Evolutionary conservation across 148 eudicot species (phyloP), one percentile per base, ranked within the genome.

Genomic region (Camellia sinensis): DNA sequence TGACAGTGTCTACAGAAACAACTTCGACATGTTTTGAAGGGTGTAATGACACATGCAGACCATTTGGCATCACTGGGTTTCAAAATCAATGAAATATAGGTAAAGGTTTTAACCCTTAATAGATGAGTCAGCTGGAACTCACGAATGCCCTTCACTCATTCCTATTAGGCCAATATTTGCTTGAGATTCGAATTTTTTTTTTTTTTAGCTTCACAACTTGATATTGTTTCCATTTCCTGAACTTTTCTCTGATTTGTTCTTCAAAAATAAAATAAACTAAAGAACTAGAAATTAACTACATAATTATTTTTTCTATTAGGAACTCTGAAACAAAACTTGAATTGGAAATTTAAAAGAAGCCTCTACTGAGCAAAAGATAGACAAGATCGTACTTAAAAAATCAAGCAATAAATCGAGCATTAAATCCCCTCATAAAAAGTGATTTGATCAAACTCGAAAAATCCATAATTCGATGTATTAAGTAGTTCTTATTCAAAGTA

Each of bases 51-150:
- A 19, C 7, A 63, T 63, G 37, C 37, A 7, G 12, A 63, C 67
- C 67, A 63, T 63, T 63, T 63, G 67, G 67, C 67, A 63, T 63
- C 67, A 19, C 40, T 19, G 6, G 72, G 50, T 68, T 68, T 14
- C 52, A 68, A 8, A 44, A 41, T 14, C 50, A 68, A 68, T 7
- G 15, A 68, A 68, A 68, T 43, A 17, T 13, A 41, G 52, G 72
- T 68, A 14, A 44, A 66, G 3, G 44, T 29, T 15, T 1, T 66
- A 66, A 0, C 45, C 10, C 40, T 29, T 1, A 66, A 29, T 37
- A 37, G 44, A 66, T 8, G 70, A 66, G 45, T 37, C 12, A 40
- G 43, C 70, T 12, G 5, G 45, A 66, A 60, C 6, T 66, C 45
- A 9, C 17, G 12, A 12, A 66, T 66, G 70, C 17, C 44, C 4